Conservation (phyloP, 768 basidiomycete genomes). For the Mycena olivaceomarginata region DNA sequence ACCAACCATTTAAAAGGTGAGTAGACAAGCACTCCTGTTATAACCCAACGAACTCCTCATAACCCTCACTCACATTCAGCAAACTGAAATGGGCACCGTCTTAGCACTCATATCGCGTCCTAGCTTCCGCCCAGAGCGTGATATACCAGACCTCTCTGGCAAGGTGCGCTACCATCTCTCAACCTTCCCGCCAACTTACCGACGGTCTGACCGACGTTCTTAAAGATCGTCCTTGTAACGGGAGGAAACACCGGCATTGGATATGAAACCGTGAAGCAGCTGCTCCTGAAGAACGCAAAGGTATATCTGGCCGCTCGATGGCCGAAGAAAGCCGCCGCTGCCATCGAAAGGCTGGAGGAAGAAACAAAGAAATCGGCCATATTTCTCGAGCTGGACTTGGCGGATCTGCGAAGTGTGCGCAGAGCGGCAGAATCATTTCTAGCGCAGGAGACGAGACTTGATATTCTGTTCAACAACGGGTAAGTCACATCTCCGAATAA, state of each 20-base stretch:
- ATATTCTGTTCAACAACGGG: no score
- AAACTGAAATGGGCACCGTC: neutral
- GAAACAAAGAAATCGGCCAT: neutral
- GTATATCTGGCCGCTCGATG: neutral
- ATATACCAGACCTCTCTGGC: neutral
- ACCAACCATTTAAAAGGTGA: no score
- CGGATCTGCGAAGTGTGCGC: no score
- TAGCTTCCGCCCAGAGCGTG: neutral
- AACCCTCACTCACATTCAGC: no score
- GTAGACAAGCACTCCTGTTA: no score
- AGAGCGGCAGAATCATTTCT: no score
- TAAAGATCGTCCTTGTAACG: neutral
- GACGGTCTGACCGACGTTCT: neutral
- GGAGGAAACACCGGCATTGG: neutral
- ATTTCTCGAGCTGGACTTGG: neutral
- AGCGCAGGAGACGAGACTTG: no score
- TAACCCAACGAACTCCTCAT: no score
- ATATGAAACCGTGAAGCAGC: neutral
- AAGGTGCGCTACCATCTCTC: neutral
- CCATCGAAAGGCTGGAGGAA: neutral
- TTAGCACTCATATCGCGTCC: neutral
- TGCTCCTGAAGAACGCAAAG: neutral
- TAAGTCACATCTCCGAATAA: no score
- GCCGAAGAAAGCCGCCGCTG: neutral
- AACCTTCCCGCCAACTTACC: no score